Evolutionary conservation across 1,284 basidiomycete genomes (phyloP), one percentile per base, ranked within the genome.

Genomic region (Coniophora puteana): DNA sequence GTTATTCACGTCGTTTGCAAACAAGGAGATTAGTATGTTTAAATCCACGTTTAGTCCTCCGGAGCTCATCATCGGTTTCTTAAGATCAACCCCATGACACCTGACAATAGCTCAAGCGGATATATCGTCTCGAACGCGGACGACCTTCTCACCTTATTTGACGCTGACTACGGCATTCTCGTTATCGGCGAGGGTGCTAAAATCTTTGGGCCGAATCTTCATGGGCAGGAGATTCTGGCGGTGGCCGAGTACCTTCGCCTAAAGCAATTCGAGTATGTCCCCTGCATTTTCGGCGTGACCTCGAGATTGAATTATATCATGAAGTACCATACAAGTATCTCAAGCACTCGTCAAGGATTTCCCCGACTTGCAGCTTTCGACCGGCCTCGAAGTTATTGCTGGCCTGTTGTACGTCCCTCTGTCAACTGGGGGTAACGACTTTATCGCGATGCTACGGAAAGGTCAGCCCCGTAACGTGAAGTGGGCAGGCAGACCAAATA

Each of bases 111-210:
- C 52, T 83, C 89, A 5, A 80, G 82, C 13, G 89, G 88, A 0
- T 92, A 92, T 62, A 90, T 93, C 50, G 83, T 93, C 14, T 89
- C 88, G 22, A 89, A 92, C 55, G 84, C 89, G 2, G 85, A 92
- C 53, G 90, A 93, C 53, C 66, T 93, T 10, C 71, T 95, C 4
- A 75, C 78, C 5, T 64, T 93, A 18, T 93, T 93, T 55, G 87
- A 92, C 56, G 89, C 89, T 13, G 89, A 93, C 55, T 86, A 81
- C 55, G 89, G 89, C 44, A 77, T 92, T 16, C 70, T 93, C 23
- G 86, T 91, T 44, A 89, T 93, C 50, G 89, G 89, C 8, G 87
- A 90, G 51, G 86, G 86, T 29, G 87, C 88, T 8, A 92, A 92
- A 68, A 85, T 93, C 38, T 68, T 95, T 1, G 91, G 90, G 1